These are phyloP conservation scores for Epichloe gansuensis DNA, from an alignment of 2,329 filamentous ascomycete species.

Conservation along the genomic window DNA sequence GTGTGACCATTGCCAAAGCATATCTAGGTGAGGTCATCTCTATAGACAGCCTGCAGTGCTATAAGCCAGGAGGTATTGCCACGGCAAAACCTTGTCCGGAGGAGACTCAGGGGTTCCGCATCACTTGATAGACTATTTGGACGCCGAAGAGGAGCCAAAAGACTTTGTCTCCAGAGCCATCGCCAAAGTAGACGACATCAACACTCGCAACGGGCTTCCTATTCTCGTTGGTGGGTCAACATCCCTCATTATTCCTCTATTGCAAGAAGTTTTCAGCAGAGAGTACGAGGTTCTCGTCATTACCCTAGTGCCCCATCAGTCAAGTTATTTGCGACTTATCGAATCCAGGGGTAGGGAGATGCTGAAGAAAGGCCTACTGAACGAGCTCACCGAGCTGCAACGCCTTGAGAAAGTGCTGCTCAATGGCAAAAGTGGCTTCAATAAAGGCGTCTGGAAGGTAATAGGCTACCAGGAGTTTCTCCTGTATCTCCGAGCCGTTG, in stretches of 20 bases:
- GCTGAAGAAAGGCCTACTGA: neutral
- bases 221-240: constrained; percentile 2
- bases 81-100: neutral
- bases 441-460: neutral
- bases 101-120: neutral
- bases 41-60: constrained; percentile 3
- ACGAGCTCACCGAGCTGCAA: neutral
- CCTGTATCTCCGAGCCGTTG: neutral
- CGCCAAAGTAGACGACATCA: neutral
- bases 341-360: neutral
- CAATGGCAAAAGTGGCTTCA: neutral
- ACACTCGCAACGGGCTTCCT: neutral
- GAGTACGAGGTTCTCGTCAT: neutral
- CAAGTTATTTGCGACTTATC: neutral
- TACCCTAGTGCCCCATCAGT: neutral
- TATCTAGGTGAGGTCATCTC: constrained; percentile 1
- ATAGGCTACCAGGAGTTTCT: neutral
- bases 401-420: neutral
- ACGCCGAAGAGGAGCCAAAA: constrained; percentile 1
- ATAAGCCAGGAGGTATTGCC: neutral
- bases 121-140: neutral
- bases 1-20: constrained; percentile 1
- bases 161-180: neutral
- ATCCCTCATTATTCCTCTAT: neutral
- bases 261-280: neutral